Base-by-base conservation (phyloP, 192 early-diverging fungal species). In the Obelidium mucronatum region DNA sequence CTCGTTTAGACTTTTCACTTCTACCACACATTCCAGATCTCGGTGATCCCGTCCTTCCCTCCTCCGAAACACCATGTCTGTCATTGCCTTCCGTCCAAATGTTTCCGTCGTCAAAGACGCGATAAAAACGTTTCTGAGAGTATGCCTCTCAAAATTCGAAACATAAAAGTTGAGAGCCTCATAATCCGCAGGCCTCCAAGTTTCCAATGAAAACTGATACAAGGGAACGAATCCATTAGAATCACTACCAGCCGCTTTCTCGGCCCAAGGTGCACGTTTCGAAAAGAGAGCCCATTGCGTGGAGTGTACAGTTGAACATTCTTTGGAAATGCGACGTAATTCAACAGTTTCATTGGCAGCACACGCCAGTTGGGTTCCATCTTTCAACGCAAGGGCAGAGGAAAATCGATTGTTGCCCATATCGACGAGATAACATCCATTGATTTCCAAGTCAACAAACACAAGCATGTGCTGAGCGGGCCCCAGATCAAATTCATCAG, bases 61-160 rank as follows among this genome's bases (percentile, higher is more conserved):
- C 2, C 67, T 31, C 1, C 2, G 36, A 35, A 52, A 68, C 19
- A n/a, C 26, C 34, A n/a, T 42, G 42, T 68, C 67, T 24, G 40
- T 39, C 36, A 68, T 51, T 6, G 40, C 67, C 6, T 13, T 31
- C 15, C 67, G 67, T 17, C 67, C 67, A 24, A 17, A 31, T 19
- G 67, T 68, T 68, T 68, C 42, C 28, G 67, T 52, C 8, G 51
- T 44, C n/a, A 51, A 51, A 0, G 67, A 68, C 19, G 30, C 67
- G 30, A 68, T 53, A 28, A 68, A 68, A 30, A 24, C 26, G 11
- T 17, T 42, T 39, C 19, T 30, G 42, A 68, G 24, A 28, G 40
- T 31, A 17, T 52, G 35, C 8, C 34, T 19, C 24, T 22, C 24
- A 19, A 24, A 3, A 48, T 48, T 48, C 11, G 19, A 48, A 48